Conservation (phyloP, 2,329 filamentous ascomycete genomes). For the Emmonsiellopsis sp. region DNA sequence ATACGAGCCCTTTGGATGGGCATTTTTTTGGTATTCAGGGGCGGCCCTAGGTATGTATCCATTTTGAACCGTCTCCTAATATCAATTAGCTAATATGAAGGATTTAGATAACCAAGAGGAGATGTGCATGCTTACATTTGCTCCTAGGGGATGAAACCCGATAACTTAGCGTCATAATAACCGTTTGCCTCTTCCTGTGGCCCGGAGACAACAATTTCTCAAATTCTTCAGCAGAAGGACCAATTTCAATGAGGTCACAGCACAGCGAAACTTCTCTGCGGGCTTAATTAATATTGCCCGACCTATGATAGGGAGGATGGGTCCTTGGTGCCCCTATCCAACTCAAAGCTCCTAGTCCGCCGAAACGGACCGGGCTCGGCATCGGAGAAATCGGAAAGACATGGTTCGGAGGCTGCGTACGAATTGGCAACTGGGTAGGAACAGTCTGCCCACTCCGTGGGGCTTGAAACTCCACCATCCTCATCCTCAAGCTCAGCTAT, state of each 20-base stretch:
- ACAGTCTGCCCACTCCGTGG: background rate
- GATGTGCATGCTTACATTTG: too few species aligned
- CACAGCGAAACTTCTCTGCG: background rate
- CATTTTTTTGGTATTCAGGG: too few species aligned
- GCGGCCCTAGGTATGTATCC: too few species aligned
- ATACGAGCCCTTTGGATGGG: too few species aligned
- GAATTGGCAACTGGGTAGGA: background rate
- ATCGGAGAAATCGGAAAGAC: background rate
- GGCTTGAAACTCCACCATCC: background rate
- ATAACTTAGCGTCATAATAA: too few species aligned
- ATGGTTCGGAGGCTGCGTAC: background rate
- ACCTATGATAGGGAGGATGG: background rate
- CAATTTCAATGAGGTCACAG: background rate
- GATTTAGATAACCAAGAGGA: too few species aligned
- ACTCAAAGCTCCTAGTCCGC: background rate
- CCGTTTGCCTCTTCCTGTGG: too few species aligned
- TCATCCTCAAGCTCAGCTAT: background rate
- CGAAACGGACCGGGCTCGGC: background rate
- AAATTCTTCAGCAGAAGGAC: too few species aligned
- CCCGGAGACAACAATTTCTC: too few species aligned
- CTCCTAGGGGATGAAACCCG: too few species aligned
- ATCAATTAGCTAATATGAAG: too few species aligned
- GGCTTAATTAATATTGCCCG: background rate
- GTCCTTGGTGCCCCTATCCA: background rate
- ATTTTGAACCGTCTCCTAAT: too few species aligned